Evolutionary conservation across 1,139 yeast genomes (phyloP).

Genomic region (Pichia norvegensis): DNA sequence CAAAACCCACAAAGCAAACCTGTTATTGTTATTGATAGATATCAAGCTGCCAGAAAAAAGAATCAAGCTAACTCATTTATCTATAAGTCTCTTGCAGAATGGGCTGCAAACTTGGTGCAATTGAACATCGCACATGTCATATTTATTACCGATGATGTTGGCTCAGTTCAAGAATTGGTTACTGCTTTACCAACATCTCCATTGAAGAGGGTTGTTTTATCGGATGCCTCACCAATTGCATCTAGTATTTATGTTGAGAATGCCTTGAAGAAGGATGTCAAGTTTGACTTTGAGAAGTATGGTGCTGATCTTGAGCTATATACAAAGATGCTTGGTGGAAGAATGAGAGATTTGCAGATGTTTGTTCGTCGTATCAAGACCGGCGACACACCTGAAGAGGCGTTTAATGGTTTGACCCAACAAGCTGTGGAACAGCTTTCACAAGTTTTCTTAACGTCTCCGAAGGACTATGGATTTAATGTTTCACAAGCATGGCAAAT

Average conservation of each 20-base stretch:
- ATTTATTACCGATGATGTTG: conserved; percentile 77
- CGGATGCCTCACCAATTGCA: conserved; percentile 71
- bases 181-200: conserved; percentile 80
- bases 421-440: conserved; percentile 86
- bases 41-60: conserved; percentile 46
- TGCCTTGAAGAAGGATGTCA: conserved; percentile 36
- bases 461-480: conserved; percentile 42
- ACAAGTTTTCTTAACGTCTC: conserved; percentile 53
- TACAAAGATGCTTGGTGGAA: conserved; percentile 79
- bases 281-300: conserved; percentile 18
- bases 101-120: conserved; percentile 75
- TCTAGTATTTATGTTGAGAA: conserved; percentile 65
- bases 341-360: conserved; percentile 89
- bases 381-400: conserved; percentile 76
- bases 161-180: conserved; percentile 60
- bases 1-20: conserved; percentile 86
- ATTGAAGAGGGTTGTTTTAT: conserved; percentile 62
- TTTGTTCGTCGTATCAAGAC: conserved; percentile 79
- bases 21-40: conserved; percentile 74
- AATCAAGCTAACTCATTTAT: conserved; percentile 55
- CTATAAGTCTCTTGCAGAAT: conserved; percentile 73
- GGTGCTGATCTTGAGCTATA: conserved; percentile 41
- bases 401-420: conserved; percentile 67
- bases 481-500: conserved; percentile 86
- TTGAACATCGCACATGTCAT: conserved; percentile 85